Percentiles rank a stretch among this genome's conserved stretches.
Conservation (phyloP, 305 asterid species). For the Salvia sclarea region DNA sequence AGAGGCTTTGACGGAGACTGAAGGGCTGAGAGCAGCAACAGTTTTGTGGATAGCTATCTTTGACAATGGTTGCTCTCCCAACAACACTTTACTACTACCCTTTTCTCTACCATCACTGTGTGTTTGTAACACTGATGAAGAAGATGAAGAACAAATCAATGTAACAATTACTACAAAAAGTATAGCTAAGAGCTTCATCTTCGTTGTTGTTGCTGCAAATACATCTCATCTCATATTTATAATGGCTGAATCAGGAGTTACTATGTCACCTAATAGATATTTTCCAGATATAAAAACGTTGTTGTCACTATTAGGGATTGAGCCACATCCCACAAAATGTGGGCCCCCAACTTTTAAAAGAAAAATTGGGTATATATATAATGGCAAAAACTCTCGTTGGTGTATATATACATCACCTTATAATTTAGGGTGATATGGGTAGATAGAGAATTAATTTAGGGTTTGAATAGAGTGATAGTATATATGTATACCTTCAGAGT, state of each 20-base stretch:
- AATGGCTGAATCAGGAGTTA: background rate
- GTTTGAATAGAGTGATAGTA: no score
- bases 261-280: no score
- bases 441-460: no score
- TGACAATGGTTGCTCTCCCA: constrained; percentile 26
- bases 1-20: constrained; percentile 11
- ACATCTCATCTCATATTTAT: background rate
- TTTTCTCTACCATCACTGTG: background rate
- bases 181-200: background rate
- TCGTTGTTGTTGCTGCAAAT: background rate
- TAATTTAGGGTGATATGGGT: no score
- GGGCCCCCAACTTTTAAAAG: no score
- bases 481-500: no score
- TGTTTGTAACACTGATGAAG: background rate
- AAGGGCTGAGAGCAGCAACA: background rate
- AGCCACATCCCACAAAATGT: no score
- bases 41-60: constrained; percentile 26
- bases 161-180: background rate
- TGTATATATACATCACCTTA: no score
- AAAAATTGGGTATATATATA: no score
- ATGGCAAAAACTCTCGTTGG: no score
- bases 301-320: no score
- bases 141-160: background rate
- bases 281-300: no score
- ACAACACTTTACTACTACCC: background rate